Evolutionary conservation across 768 basidiomycete genomes (phyloP).

Genomic region (Pisolithus albus): DNA sequence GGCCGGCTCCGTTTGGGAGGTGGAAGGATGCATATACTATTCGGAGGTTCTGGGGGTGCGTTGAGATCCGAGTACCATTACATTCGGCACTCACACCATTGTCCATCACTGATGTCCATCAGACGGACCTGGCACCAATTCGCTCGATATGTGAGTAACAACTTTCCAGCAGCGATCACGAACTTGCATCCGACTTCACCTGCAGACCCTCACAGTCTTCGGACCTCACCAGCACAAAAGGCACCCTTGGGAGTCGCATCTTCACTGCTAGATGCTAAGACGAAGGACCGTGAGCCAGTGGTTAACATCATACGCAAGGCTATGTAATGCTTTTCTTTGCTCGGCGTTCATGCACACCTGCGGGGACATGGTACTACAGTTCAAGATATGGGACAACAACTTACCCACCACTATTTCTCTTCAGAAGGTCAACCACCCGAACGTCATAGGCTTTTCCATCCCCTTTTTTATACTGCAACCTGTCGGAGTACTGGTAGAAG

Average conservation of each 20-base stretch:
- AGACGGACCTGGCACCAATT: neutral
- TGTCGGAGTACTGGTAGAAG: no score
- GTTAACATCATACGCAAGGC: neutral
- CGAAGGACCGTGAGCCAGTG: neutral
- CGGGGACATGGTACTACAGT: no score
- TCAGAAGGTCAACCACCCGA: no score
- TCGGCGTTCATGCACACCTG: no score
- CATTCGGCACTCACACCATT: no score
- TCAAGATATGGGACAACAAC: no score
- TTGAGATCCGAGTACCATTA: neutral
- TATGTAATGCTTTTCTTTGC: no score
- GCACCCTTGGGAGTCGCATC: neutral
- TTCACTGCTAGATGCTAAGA: neutral
- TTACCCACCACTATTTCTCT: no score
- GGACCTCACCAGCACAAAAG: neutral
- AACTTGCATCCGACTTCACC: neutral
- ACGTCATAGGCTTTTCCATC: no score
- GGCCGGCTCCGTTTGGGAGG: neutral
- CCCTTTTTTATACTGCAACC: no score
- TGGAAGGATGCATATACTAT: neutral
- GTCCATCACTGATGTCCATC: neutral
- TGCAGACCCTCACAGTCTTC: neutral
- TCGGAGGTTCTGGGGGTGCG: neutral
- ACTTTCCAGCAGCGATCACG: no score
- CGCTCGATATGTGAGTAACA: neutral